Evolutionary conservation across 2,329 filamentous ascomycete species (phyloP), one percentile per base, ranked within the genome.

Genomic region (Cordyceps cicadae): DNA sequence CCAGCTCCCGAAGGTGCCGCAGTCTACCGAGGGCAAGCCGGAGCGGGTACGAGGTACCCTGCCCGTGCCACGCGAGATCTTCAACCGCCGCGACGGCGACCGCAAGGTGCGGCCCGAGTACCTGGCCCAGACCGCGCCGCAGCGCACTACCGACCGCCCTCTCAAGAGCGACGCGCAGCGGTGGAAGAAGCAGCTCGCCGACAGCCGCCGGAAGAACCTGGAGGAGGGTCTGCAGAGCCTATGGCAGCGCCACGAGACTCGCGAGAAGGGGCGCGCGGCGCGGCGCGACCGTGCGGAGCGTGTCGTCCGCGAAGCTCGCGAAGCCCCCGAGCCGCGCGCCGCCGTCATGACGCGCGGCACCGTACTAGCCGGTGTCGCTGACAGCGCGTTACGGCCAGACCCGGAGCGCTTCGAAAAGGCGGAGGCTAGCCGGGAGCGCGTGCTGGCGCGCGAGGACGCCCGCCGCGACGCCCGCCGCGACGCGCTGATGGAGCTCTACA

Each of bases 401-500:
- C 87, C 88, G 7, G 65, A 79, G 9, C 83, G 88, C 41, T 82
- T 85, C 69, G 71, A 75, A 60, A 79, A 81, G 59, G 80, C 81
- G n/a, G 72, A 76, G 32, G 73, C 70, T 52, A 77, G 77, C 54
- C 75, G 73, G 50, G 76, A 78, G 15, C 72, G 73, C 15, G 74
- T 76, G 15, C 72, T 80, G 48, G 72, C 78, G 37, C 75, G 74
- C 11, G 72, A 76, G 58, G 65, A 60, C 14, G 54, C 66, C 11
- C 85, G 86, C 70, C 77, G 79, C 49, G 80, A 86, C 62, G 79
- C 81, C 58, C 83, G 88, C 55, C 80, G 83, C 63, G 85, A 93
- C 65, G 82, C 87, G 17, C 76, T 99, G 34, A 90, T 96, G 74
- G 86, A 90, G 62, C 82, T 99, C 14, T 99, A 99, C 76, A 89